Conservation (phyloP, 495 filamentous ascomycete species). For the Hamigera avellanea region DNA sequence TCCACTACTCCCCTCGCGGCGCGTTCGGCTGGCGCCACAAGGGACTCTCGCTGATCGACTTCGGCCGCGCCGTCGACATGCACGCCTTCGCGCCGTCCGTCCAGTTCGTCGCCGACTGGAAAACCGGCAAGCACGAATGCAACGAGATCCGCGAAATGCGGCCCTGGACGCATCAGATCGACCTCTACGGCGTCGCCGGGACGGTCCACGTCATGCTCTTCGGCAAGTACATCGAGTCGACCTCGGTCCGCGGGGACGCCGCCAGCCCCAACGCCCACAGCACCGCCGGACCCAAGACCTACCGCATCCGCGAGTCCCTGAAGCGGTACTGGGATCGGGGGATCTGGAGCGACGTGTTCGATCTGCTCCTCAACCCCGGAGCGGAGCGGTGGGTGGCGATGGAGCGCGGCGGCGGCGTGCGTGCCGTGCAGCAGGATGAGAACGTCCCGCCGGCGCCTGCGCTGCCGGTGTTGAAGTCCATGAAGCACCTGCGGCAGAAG, state of each 20-base stretch:
- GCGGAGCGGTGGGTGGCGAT: slow-evolving; percentile 35
- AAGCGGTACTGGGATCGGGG: slow-evolving; percentile 95
- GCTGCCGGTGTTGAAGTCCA: slow-evolving; percentile 55
- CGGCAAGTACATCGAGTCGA: slow-evolving; percentile 86
- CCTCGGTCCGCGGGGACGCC: slow-evolving; percentile 29
- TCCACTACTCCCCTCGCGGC: slow-evolving; percentile 59
- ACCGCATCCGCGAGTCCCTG: slow-evolving; percentile 59
- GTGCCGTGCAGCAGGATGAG: slow-evolving; percentile 1
- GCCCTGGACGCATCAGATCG: slow-evolving; percentile 93
- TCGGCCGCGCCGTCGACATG: slow-evolving; percentile 93
- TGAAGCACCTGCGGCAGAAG: slow-evolving; percentile 52
- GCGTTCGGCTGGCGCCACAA: slow-evolving; percentile 66
- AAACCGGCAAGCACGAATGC: slow-evolving; percentile 71
- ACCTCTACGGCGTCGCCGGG: slow-evolving; percentile 85
- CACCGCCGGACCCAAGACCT: slow-evolving; percentile 29
- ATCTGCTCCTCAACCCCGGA: slow-evolving; percentile 74
- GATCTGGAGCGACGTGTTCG: slow-evolving; percentile 76
- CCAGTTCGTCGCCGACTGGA: slow-evolving; percentile 92
- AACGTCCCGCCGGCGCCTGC: slow-evolving; percentile 8
- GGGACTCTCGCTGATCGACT: slow-evolving; percentile 82
- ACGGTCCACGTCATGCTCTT: slow-evolving; percentile 80
- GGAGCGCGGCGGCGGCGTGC: slow-evolving; percentile 42
- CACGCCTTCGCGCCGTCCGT: slow-evolving; percentile 62
- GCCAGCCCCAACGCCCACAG: slow-evolving; percentile 3
- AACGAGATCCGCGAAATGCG: slow-evolving; percentile 86